Conservation (phyloP, 768 basidiomycete genomes). For the Pulveroboletus sp. region DNA sequence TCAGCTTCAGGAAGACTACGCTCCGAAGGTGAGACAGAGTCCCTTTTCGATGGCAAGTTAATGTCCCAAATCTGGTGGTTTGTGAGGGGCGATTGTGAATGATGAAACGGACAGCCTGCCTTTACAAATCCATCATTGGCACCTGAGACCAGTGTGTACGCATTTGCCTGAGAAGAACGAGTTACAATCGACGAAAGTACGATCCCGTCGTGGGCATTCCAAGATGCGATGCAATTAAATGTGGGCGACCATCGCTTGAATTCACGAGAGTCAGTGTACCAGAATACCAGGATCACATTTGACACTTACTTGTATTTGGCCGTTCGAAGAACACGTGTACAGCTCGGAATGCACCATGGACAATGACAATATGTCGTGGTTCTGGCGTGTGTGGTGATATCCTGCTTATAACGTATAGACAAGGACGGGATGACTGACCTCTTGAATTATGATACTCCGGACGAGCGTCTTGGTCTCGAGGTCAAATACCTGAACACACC, state of each 20-base stretch:
- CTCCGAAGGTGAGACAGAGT: background rate
- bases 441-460: constrained; percentile 81
- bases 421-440: constrained; percentile 41
- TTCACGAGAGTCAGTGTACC: background rate
- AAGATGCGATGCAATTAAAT: constrained; percentile 82
- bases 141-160: constrained; percentile 59
- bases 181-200: constrained; percentile 75
- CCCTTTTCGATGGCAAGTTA: constrained; percentile 19
- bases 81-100: background rate
- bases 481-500: constrained; percentile 87
- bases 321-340: constrained; percentile 64
- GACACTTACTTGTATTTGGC: constrained; percentile 58
- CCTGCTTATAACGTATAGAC: background rate
- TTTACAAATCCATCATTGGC: constrained; percentile 86
- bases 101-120: constrained; percentile 36
- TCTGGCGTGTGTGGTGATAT: constrained; percentile 35
- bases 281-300: background rate
- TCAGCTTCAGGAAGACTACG: constrained; percentile 5
- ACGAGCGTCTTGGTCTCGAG: constrained; percentile 85
- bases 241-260: constrained; percentile 73
- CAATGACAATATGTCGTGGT: constrained; percentile 78
- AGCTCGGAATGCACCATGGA: constrained; percentile 64
- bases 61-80: constrained; percentile 52
- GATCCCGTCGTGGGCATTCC: constrained; percentile 78
- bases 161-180: constrained; percentile 23